These are phyloP conservation scores for Galerina sulciceps DNA, from an alignment of 768 basidiomycete species.

Conservation along the genomic window DNA sequence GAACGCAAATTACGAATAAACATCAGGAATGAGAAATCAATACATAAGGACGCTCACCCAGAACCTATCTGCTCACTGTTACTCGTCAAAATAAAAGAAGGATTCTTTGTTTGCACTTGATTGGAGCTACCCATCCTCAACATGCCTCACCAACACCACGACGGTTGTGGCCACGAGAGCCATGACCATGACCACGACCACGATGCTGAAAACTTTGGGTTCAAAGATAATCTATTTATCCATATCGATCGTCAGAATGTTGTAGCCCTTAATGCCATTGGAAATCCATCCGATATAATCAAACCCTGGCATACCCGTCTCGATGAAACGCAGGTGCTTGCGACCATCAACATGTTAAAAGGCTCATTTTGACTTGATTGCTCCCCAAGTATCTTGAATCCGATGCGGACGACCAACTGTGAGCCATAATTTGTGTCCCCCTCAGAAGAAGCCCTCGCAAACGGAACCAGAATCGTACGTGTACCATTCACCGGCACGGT, in stretches of 20 bases:
- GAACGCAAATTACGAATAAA: slow-evolving; percentile 89
- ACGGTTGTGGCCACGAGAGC: slow-evolving; percentile 60
- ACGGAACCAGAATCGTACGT: slow-evolving; percentile 65
- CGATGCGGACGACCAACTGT: slow-evolving; percentile 93
- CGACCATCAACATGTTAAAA: neutral
- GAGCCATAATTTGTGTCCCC: neutral
- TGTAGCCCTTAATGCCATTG: slow-evolving; percentile 72
- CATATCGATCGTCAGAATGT: slow-evolving; percentile 84
- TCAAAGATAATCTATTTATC: slow-evolving; percentile 71
- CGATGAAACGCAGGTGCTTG: slow-evolving; percentile 66
- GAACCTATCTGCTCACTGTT: too few relatives aligned
- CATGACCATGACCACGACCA: slow-evolving; percentile 64
- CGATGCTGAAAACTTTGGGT: slow-evolving; percentile 54
- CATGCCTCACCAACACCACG: slow-evolving; percentile 64
- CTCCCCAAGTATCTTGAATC: slow-evolving; percentile 74
- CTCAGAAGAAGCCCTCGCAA: too few relatives aligned
- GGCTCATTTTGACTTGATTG: neutral
- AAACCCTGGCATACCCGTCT: slow-evolving; percentile 87
- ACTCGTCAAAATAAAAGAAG: neutral
- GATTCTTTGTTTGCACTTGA: neutral
- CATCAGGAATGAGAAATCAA: slow-evolving; percentile 45
- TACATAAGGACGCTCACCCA: slow-evolving; percentile 17
- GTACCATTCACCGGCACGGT: slow-evolving; percentile 90
- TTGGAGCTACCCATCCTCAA: neutral
- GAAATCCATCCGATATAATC: slow-evolving; percentile 60